Conservation (phyloP, 2,329 filamentous ascomycete genomes). For the Aspergillus brasiliensis region DNA sequence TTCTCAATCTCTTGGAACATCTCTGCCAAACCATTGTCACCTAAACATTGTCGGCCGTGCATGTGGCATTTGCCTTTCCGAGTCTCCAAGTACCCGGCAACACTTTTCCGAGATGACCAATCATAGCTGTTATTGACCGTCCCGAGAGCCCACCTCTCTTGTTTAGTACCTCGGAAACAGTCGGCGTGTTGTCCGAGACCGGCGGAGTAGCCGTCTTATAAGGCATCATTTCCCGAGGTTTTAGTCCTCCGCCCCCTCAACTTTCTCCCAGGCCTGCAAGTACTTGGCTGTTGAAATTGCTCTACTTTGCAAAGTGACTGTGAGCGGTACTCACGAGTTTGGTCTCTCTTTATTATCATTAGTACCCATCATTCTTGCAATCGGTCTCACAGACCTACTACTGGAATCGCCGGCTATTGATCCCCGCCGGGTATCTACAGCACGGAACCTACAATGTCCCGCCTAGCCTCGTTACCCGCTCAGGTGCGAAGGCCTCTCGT, state of each 20-base stretch:
- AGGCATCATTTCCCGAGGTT: not conserved
- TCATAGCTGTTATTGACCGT: not conserved
- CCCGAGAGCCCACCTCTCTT: not conserved
- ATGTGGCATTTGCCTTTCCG: not conserved
- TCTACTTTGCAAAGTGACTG: not conserved
- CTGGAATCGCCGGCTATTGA: not conserved
- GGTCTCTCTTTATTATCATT: no score
- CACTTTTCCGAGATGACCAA: constrained; percentile 24
- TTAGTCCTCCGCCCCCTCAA: not conserved
- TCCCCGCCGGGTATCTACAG: not conserved
- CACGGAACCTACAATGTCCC: constrained; percentile 13
- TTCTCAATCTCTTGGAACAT: not conserved
- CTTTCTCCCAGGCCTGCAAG: not conserved
- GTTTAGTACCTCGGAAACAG: constrained; percentile 12
- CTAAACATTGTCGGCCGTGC: not conserved
- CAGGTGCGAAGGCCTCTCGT: constrained; percentile 19
- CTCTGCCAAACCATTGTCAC: not conserved
- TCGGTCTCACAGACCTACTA: not conserved
- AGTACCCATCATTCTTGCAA: no score
- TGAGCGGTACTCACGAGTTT: no score
- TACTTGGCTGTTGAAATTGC: not conserved
- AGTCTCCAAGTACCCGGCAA: not conserved
- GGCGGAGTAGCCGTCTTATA: constrained; percentile 4
- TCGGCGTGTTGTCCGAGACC: constrained; percentile 19
- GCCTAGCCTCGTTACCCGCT: constrained; percentile 25